These are phyloP conservation scores for Aspergillus pseudonomiae DNA, from an alignment of 2,329 filamentous ascomycete genomes.

Conservation along the genomic window DNA sequence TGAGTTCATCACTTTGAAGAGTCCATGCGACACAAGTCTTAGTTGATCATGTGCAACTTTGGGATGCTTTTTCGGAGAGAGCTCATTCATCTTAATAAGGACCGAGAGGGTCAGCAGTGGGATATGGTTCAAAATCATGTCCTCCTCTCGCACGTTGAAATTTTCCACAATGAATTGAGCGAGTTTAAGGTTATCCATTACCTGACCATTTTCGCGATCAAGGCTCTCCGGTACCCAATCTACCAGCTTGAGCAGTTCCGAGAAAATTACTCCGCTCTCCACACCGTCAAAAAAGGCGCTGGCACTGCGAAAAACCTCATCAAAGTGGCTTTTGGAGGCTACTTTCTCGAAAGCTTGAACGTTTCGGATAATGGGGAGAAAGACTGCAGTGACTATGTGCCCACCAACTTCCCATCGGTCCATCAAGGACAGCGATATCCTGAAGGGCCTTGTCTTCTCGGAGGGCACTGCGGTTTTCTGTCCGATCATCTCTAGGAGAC, in stretches of 20 bases:
- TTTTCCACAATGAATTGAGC: slow-evolving; percentile 80
- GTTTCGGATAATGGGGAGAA: slow-evolving; percentile 81
- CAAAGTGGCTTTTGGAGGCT: slow-evolving; percentile 71
- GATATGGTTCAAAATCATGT: slow-evolving; percentile 87
- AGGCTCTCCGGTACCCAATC: slow-evolving; percentile 55
- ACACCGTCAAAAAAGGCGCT: slow-evolving; percentile 97
- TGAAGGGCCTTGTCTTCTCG: slow-evolving; percentile 81
- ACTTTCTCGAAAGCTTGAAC: slow-evolving; percentile 72
- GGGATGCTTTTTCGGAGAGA: slow-evolving; percentile 23
- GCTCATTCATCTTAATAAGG: slow-evolving; percentile 50
- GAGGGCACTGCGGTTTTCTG: slow-evolving; percentile 56
- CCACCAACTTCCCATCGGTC: slow-evolving; percentile 97
- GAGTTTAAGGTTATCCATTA: slow-evolving; percentile 67
- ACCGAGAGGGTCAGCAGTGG: slow-evolving; percentile 73
- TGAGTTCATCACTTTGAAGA: slow-evolving; percentile 35
- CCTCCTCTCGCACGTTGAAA: slow-evolving; percentile 94
- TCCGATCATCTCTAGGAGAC: slow-evolving; percentile 76
- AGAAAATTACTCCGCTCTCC: slow-evolving; percentile 90
- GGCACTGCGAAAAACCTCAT: slow-evolving; percentile 87
- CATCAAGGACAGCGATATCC: slow-evolving; percentile 93
- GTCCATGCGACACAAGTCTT: slow-evolving; percentile 25
- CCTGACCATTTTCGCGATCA: slow-evolving; percentile 51
- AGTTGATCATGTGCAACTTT: slow-evolving; percentile 20
- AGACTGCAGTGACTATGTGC: slow-evolving; percentile 82
- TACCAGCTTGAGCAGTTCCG: slow-evolving; percentile 73